These are phyloP conservation scores for Saturnispora mendoncae DNA, from an alignment of 805 yeast genomes.

Conservation along the genomic window DNA sequence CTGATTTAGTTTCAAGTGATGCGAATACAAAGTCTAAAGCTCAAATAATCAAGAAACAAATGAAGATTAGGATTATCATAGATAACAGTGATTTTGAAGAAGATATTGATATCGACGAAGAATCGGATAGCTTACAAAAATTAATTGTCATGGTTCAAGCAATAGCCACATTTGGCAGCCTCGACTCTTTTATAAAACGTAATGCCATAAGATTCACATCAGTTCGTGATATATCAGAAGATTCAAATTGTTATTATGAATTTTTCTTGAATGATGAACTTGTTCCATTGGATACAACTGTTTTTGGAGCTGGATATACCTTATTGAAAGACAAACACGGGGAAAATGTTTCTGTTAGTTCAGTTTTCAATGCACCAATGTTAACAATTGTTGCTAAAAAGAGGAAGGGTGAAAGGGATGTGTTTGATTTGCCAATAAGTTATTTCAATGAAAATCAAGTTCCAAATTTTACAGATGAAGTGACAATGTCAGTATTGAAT, in stretches of 20 bases:
- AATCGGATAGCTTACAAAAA: constrained; percentile 22
- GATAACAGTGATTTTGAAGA: not conserved
- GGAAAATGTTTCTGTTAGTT: constrained; percentile 34
- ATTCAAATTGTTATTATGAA: constrained; percentile 35
- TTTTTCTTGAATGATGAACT: constrained; percentile 50
- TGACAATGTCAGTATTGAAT: constrained; percentile 34
- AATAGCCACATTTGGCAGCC: constrained; percentile 48
- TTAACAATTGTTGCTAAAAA: constrained; percentile 45
- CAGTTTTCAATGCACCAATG: constrained; percentile 47
- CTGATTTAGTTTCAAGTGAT: constrained; percentile 10
- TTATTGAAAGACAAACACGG: constrained; percentile 33
- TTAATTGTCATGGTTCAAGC: constrained; percentile 44
- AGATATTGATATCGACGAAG: not conserved
- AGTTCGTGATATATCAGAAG: constrained; percentile 13
- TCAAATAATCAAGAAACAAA: constrained; percentile 60
- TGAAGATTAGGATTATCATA: constrained; percentile 47
- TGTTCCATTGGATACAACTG: constrained; percentile 58
- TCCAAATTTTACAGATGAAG: constrained; percentile 26
- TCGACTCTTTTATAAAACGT: constrained; percentile 39
- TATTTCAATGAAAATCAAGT: constrained; percentile 25
- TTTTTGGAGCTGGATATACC: constrained; percentile 65
- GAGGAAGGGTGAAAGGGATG: constrained; percentile 18
- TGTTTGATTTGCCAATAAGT: constrained; percentile 22
- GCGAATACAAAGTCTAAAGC: constrained; percentile 32
- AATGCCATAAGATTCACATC: constrained; percentile 29